phyloP scores from a whole-genome alignment of 2,329 filamentous ascomycete species.

The Aureobasidium sp. region DNA sequence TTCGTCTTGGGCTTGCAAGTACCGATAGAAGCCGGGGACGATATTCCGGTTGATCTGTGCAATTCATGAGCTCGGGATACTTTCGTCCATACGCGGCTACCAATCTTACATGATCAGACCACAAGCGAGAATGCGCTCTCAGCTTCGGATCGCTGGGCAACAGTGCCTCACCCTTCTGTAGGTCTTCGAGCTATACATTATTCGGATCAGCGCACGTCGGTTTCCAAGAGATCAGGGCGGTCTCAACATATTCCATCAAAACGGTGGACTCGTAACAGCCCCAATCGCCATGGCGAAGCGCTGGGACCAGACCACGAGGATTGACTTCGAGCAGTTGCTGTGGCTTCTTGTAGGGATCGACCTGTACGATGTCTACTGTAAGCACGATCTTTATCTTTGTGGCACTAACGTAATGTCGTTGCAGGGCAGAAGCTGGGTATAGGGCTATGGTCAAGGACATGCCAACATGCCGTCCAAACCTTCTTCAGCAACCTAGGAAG shows the following conservation, averaged over 20 bases:
- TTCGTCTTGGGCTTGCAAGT: constrained; percentile 57
- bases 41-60: constrained; percentile 44
- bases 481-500: background rate
- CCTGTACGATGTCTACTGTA: constrained; percentile 22
- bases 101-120: constrained; percentile 62
- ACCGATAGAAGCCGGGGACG: constrained; percentile 65
- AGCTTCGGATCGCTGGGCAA: constrained; percentile 58
- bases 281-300: constrained; percentile 70
- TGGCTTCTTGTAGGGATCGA: constrained; percentile 69
- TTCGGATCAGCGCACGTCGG: background rate
- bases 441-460: background rate
- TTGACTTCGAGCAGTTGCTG: constrained; percentile 65
- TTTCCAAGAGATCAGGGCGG: background rate
- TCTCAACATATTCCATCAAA: constrained; percentile 68
- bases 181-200: constrained; percentile 53
- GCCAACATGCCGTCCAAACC: background rate
- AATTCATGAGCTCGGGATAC: constrained; percentile 19
- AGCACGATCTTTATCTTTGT: background rate
- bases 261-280: constrained; percentile 73
- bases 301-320: constrained; percentile 66
- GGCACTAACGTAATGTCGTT: background rate
- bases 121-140: constrained; percentile 66
- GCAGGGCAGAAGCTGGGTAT: background rate
- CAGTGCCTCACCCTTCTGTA: constrained; percentile 50
- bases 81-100: background rate